phyloP scores from a whole-genome alignment of 495 filamentous ascomycete species.

The Pyrenula massariospora region DNA sequence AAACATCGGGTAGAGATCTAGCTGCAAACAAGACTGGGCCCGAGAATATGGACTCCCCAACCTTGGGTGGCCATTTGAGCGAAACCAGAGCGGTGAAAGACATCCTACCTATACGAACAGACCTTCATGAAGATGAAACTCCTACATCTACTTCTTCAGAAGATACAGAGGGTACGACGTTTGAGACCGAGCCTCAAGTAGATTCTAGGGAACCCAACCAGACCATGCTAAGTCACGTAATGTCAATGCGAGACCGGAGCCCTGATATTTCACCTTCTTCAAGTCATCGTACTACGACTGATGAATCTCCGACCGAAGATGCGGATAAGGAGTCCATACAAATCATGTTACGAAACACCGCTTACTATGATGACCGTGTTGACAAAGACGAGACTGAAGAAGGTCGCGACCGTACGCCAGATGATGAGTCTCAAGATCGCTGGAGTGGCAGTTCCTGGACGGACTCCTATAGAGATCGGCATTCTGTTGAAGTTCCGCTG shows the following conservation, averaged over 20 bases:
- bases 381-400: conserved; percentile 19
- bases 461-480: conserved; percentile 30
- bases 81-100: too few species aligned
- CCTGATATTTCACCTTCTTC: conserved; percentile 22
- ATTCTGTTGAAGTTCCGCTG: conserved; percentile 16
- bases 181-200: conserved; percentile 59
- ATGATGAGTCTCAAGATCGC: conserved; percentile 18
- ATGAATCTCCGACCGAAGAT: conserved; percentile 36
- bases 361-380: conserved; percentile 23
- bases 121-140: not conserved
- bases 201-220: conserved; percentile 31
- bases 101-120: not conserved
- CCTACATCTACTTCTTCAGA: conserved; percentile 12
- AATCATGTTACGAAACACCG: conserved; percentile 42
- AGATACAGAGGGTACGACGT: conserved; percentile 51
- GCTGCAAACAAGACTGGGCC: conserved; percentile 7
- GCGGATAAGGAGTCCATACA: conserved; percentile 49
- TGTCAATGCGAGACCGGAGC: conserved; percentile 37
- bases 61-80: conserved; percentile 37
- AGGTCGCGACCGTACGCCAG: conserved; percentile 9
- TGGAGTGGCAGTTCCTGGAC: conserved; percentile 46
- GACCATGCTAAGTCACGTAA: conserved; percentile 38
- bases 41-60: conserved; percentile 46
- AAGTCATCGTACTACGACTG: conserved; percentile 32
- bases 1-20: conserved; percentile 8